Base-by-base conservation (phyloP, 2,329 filamentous ascomycete species). In the Colletotrichum spinosum region DNA sequence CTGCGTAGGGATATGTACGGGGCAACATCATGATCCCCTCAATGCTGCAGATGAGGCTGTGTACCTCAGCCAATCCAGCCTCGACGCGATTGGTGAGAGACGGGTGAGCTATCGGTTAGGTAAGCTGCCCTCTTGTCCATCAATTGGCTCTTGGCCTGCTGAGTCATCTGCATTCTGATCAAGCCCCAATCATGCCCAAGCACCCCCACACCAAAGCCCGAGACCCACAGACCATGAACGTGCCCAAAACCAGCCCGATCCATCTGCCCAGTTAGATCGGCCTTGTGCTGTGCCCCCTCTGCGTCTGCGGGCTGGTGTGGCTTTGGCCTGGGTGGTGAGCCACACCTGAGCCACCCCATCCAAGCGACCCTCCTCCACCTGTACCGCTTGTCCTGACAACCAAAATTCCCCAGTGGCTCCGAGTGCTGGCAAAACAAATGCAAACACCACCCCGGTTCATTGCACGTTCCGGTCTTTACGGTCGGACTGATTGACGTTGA, bases 311-410 rank as follows among this genome's bases (percentile, higher is more conserved):
- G 25, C 25, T 25, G 25, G 4, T 25, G 25, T 25, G 25, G 25
- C 25, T 5, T 25, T 3, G 2, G 17, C 17, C 17, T 17, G 2
- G 2, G 17, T 17, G 17, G 17, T 17, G 17, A 17, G 17, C 17
- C 17, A 17, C 17, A 45, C 13, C 11, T 11, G 33, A n/a, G 42
- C 12, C 17, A 10, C 38, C 7, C 13, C 17, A 54, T 25, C 25
- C 25, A 38, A 17, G 25, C n/a, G 35, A 41, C 13, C 34, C 34
- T 17, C 35, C 10, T 33, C 34, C 9, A 49, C 48, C 52, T 25
- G n/a, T 4, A 17, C 15, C 45, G 49, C 64, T 65, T 65, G 64
- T 67, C 64, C 64, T 45, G 64, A 67, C 64, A 67, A 67, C 64
- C 64, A 67, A 53, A 55, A 67, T 34, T 52, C 53, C 58, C 62